Evolutionary conservation across 495 filamentous ascomycete species (phyloP), one percentile per base, ranked within the genome.

Genomic region (Penicillium riverlandense): DNA sequence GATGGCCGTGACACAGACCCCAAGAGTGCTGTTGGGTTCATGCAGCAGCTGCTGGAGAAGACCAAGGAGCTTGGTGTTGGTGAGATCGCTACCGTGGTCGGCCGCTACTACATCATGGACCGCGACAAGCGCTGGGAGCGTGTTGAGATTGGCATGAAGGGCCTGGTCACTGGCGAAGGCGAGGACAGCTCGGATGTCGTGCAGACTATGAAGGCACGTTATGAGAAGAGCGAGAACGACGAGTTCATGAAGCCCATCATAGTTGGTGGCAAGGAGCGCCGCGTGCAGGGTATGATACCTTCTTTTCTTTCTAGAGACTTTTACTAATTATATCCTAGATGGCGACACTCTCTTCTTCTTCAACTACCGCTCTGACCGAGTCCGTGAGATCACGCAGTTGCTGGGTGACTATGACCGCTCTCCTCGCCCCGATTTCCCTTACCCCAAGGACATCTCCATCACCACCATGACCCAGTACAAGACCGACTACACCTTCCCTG

Each of bases 391-490:
- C 60, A 96, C 91, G 42, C 92, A 97, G 71, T 75, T 97, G 36
- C 72, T 98, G 27, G 94, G 92, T 57, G 85, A 83, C 61, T 80
- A 89, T 55, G 94, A 98, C 72, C 85, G 86, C 54, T 92, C 88
- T 12, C 89, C 91, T 40, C 76, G 72, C 48, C 88, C 92, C 43
- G 87, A 95, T 61, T 95, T 96, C 75, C 82, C 89, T 29, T 97
- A 91, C 74, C 92, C 92, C 41, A 91, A 90, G 72, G 76, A 88
- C 65, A 88, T 94, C 66, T 76, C 80, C 55, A 69, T 98, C 52
- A 94, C 88, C 46, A 97, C 92, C 63, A 98, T 98, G 92, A 98
- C 92, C 34, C 90, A 91, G 65, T 97, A 98, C 79, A 98, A 98
- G 76, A 78, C 79, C 47, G 88, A 94, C 66, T 98, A 86, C 66